phyloP scores from a whole-genome alignment of 1,139 yeast genomes.

The Geotrichum fermentans region DNA sequence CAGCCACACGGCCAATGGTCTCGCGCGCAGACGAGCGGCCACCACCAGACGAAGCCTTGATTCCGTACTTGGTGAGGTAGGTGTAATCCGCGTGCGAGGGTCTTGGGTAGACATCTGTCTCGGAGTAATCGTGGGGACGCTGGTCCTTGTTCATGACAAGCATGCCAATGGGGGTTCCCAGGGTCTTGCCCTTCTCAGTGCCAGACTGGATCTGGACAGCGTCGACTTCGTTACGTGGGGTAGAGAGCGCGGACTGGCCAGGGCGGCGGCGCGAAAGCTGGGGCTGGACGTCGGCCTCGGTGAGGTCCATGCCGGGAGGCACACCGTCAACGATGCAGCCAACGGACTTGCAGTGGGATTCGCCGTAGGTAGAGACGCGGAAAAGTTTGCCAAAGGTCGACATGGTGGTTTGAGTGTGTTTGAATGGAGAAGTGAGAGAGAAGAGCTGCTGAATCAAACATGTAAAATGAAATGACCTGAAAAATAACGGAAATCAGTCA shows the following conservation, averaged over 20 bases:
- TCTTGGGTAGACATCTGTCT: constrained; percentile 91
- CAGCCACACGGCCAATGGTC: constrained; percentile 97
- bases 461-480: neutral
- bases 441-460: constrained; percentile 2
- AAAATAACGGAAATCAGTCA: constrained; percentile 17
- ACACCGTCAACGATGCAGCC: constrained; percentile 98
- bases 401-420: constrained; percentile 41
- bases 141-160: constrained; percentile 89
- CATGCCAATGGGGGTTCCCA: constrained; percentile 96
- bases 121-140: constrained; percentile 91
- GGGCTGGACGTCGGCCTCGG: constrained; percentile 88
- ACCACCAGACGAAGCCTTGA: constrained; percentile 92
- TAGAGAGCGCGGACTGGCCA: constrained; percentile 86
- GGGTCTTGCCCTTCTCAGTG: constrained; percentile 81
- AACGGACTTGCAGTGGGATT: constrained; percentile 96
- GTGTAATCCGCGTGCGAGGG: constrained; percentile 98
- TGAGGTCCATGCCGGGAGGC: constrained; percentile 85
- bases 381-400: constrained; percentile 60
- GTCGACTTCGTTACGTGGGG: constrained; percentile 95
- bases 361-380: constrained; percentile 91
- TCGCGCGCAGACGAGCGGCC: constrained; percentile 97
- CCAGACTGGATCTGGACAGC: constrained; percentile 90
- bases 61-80: constrained; percentile 82
- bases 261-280: constrained; percentile 96
- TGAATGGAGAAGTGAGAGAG: constrained; percentile 1